Percentiles rank a stretch among this genome's conserved stretches.
Evolutionary conservation across 306 rosid genomes (phyloP).

Genomic region (Cicer yamashitae): DNA sequence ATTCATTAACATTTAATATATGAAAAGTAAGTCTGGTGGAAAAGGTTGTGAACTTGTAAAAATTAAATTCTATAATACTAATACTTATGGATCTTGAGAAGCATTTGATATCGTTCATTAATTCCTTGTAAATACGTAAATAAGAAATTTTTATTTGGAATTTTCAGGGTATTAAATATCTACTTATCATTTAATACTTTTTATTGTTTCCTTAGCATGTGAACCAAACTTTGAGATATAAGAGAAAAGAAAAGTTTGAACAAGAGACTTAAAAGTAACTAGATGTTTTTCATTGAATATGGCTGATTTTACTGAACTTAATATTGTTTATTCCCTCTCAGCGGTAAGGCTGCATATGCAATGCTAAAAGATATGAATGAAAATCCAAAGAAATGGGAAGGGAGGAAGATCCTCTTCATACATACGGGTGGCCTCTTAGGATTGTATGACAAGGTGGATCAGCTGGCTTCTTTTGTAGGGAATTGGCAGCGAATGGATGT

Average conservation of each 20-base stretch:
- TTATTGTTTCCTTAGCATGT: conserved; percentile 22
- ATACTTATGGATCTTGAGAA: neutral
- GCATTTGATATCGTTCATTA: too few relatives aligned
- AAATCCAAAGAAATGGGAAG: conserved; percentile 93
- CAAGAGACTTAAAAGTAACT: conserved; percentile 1
- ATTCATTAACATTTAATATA: neutral
- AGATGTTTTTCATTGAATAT: conserved; percentile 33
- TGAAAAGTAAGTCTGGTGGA: neutral
- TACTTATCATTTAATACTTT: conserved; percentile 6
- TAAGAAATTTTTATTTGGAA: neutral
- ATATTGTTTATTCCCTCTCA: conserved; percentile 44
- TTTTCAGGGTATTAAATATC: neutral
- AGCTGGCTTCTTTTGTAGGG: conserved; percentile 66
- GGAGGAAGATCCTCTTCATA: conserved; percentile 86
- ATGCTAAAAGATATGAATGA: conserved; percentile 74
- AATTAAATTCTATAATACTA: neutral
- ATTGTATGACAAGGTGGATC: conserved; percentile 85
- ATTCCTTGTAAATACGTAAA: too few relatives aligned
- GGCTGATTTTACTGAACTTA: conserved; percentile 22
- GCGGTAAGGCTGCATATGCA: conserved; percentile 87
- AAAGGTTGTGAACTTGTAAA: neutral
- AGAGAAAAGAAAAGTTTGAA: neutral
- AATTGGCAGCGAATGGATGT: conserved; percentile 86
- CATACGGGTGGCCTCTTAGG: conserved; percentile 97
- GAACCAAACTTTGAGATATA: conserved; percentile 9